Base-by-base conservation (phyloP, 169 alveolate genomes). In the Plasmodium yoelii region DNA sequence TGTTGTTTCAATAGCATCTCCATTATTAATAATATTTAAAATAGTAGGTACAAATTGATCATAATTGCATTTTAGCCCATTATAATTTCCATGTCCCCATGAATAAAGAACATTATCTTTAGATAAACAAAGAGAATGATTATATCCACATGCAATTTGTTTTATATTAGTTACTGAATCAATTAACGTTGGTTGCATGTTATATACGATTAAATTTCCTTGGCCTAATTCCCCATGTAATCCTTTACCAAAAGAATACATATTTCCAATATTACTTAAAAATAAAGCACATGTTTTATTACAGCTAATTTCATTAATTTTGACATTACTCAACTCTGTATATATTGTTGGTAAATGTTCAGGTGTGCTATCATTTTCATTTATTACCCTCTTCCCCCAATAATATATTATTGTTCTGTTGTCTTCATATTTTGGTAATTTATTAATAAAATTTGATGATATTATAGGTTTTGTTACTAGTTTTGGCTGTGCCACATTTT, bases 41-140 rank as follows among this genome's bases (percentile, higher is more conserved):
- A 82, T 24, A 26, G 90, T 82, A 42, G 90, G 90, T 7, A 46
- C 72, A 72, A 53, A 82, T 24, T 68, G 67, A 56, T 82, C 90
- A 57, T 42, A 51, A 72, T 65, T 68, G 39, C 90, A 82, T 53
- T 82, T 82, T 82, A 92, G 92, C 46, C 96, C 96, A 15, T 94
- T 90, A 56, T 88, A 88, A 90, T 94, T 94, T 39, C 93, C 93
- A 56, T 93, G 92, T 2, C 96, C 96, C 96, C 96, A 94, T 42
- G 94, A 18, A 53, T 75, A 89, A 6, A 92, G 87, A 51, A 51
- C 51, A 87, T 74, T 74, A 5, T 87, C 87, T 34, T 46, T 70
- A 12, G 88, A 70, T 63, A 87, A 71, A 63, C 92, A 87, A 63
- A 63, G 89, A 39, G 94, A 94, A 67, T 94, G 96, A 71, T 71